A percentile compares a stretch with the other conserved stretches of the same genome.
phyloP scores from a whole-genome alignment of 805 yeast genomes.

The Cyberlindnera veronae region DNA sequence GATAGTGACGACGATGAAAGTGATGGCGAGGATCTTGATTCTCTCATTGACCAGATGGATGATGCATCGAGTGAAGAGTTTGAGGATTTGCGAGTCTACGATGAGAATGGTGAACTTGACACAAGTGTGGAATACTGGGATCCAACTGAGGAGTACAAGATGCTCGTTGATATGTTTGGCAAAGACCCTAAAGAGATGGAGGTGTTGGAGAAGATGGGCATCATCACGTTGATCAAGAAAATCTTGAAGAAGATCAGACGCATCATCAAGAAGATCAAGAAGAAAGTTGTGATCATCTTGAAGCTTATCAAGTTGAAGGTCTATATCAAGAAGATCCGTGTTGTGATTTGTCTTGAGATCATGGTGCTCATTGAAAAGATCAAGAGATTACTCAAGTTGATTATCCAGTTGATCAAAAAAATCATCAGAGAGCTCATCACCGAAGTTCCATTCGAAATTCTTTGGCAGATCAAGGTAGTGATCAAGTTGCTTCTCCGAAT shows the following conservation, averaged over 20 bases:
- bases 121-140: conserved; percentile 7
- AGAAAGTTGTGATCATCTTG: conserved; percentile 14
- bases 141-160: conserved; percentile 11
- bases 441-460: conserved; percentile 19
- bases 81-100: conserved; percentile 6
- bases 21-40: neutral
- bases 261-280: conserved; percentile 12
- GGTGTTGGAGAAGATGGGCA: conserved; percentile 13
- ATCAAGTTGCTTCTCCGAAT: conserved; percentile 18
- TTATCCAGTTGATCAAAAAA: conserved; percentile 16
- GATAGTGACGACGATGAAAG: conserved; percentile 1
- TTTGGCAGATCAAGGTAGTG: conserved; percentile 19
- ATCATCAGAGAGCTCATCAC: conserved; percentile 15
- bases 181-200: conserved; percentile 12
- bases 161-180: conserved; percentile 4
- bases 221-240: conserved; percentile 10
- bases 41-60: neutral
- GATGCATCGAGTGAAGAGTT: conserved; percentile 4
- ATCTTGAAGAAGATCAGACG: conserved; percentile 17
- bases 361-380: conserved; percentile 24
- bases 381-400: conserved; percentile 16
- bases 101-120: conserved; percentile 7
- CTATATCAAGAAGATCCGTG: conserved; percentile 12
- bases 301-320: conserved; percentile 23
- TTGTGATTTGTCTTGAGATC: conserved; percentile 17